Evolutionary conservation across 345 rosid genomes (phyloP).

Genomic region (Lepidium didymum): DNA sequence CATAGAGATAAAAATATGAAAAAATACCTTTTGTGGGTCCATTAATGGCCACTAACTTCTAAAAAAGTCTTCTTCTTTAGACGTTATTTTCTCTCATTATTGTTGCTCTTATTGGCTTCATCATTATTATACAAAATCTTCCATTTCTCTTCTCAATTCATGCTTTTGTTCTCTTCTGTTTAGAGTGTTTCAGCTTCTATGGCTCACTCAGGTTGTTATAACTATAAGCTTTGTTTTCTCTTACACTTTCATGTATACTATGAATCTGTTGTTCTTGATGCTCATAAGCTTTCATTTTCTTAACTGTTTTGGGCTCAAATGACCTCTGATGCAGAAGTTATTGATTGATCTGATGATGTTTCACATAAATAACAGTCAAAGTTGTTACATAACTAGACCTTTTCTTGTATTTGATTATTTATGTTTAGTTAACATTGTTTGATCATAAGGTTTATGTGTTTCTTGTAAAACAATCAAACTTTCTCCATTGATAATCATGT

Average conservation of each 20-base stretch:
- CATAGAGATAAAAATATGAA: slow-evolving; percentile 3
- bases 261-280: slow-evolving; percentile 1
- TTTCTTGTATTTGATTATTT: neutral
- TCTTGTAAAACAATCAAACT: slow-evolving; percentile 5
- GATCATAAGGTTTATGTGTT: slow-evolving; percentile 7
- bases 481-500: neutral
- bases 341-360: slow-evolving; percentile 8
- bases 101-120: slow-evolving; percentile 15
- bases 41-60: slow-evolving; percentile 34
- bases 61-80: slow-evolving; percentile 25
- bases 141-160: slow-evolving; percentile 18
- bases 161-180: slow-evolving; percentile 22
- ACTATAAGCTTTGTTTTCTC: slow-evolving; percentile 1
- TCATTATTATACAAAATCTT: slow-evolving; percentile 22
- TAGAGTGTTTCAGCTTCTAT: slow-evolving; percentile 31
- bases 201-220: slow-evolving; percentile 40
- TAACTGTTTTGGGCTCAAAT: neutral
- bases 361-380: slow-evolving; percentile 8
- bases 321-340: neutral
- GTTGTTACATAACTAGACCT: neutral
- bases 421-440: neutral
- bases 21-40: slow-evolving; percentile 58
- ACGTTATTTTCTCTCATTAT: slow-evolving; percentile 18
- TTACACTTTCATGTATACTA: slow-evolving; percentile 1
- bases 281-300: neutral